Base-by-base conservation (phyloP, 345 rosid species). In the Xanthoceras sorbifolium region DNA sequence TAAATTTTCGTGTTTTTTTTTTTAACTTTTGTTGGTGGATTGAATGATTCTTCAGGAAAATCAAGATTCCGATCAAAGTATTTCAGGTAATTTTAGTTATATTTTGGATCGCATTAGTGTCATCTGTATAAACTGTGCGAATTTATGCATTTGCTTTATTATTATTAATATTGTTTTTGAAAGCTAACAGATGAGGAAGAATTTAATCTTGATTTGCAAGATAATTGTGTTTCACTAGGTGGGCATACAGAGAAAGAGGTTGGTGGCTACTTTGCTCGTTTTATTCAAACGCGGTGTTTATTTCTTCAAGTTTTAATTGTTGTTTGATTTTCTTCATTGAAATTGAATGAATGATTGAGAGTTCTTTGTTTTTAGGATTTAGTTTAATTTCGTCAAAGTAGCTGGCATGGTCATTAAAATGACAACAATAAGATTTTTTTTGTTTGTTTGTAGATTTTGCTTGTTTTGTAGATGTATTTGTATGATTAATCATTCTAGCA, bases 21-120 rank as follows among this genome's bases (percentile, higher is more conserved):
- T 64, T 60, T 75, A 42, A 26, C 20, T 36, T 11, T 17, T 29
- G n/a, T n/a, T 61, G 62, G 28, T 22, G 62, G 69, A n/a, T 62
- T 38, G 40, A n/a, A 2, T 38, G 67, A 11, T 17, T 9, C 59
- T 65, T 52, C 72, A 91, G 93, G 89, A 73, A 62, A 87, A 85
- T 80, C 38, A 42, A 25, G 92, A 85, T 82, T 89, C 92, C 38
- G 94, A 88, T 78, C 91, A 82, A 79, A 93, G 93, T 85, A 79
- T 93, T 74, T 91, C 97, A 7, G 98, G 97, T 90, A 86, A 80
- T n/a, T 40, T 61, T 34, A 64, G 74, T n/a, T 52, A 40, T 25
- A 11, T 50, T 46, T 57, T 40, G 44, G 26, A 20, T 5, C 59
- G 38, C n/a, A 6, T 52, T 32, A 23, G n/a, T 71, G 74, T 55